Percentiles rank a stretch among this genome's conserved stretches.
These are phyloP conservation scores for Monilinia polystroma DNA, from an alignment of 2,329 filamentous ascomycete genomes.

Conservation along the genomic window DNA sequence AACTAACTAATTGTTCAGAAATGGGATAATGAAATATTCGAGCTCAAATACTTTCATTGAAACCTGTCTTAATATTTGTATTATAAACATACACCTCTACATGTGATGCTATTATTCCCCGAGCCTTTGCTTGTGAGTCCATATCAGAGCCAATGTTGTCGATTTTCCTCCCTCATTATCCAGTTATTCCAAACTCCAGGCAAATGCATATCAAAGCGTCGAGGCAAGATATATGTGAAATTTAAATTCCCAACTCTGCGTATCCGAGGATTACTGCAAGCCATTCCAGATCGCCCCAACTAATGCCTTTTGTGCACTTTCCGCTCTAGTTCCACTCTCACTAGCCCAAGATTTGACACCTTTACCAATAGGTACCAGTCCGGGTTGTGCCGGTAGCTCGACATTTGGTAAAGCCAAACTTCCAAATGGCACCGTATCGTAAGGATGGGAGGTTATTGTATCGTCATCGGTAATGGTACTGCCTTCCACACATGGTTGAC, in stretches of 20 bases:
- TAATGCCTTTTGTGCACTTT: constrained; percentile 20
- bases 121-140: background rate
- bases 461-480: background rate
- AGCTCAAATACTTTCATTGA: background rate
- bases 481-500: constrained; percentile 40
- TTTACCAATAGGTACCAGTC: constrained; percentile 10
- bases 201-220: background rate
- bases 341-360: constrained; percentile 13
- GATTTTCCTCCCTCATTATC: background rate
- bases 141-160: background rate
- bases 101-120: background rate
- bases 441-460: constrained; percentile 9
- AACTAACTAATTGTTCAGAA: too few species aligned
- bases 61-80: background rate
- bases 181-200: background rate
- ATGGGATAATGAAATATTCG: background rate
- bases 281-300: constrained; percentile 19
- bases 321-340: constrained; percentile 16
- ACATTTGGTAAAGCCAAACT: constrained; percentile 12
- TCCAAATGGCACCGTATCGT: constrained; percentile 16
- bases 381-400: background rate
- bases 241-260: background rate
- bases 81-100: background rate
- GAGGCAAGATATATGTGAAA: background rate
- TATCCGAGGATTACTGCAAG: background rate